Percentiles rank a stretch among this genome's conserved stretches.
Evolutionary conservation across 2,329 filamentous ascomycete genomes (phyloP).

Genomic region (Aureobasidium sp.): DNA sequence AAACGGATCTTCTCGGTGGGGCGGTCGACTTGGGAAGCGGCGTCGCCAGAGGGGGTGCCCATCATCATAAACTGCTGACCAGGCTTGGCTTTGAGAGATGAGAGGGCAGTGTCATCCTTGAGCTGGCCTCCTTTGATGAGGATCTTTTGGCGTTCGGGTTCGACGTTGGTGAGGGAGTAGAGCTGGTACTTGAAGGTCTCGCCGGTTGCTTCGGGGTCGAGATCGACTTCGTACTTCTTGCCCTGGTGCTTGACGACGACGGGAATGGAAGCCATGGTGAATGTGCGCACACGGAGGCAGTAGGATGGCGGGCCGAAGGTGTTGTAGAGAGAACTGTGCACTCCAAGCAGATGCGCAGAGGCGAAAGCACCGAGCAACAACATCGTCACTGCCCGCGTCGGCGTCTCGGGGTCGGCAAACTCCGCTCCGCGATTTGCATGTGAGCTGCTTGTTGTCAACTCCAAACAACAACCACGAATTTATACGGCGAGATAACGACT

Average conservation of each 20-base stretch:
- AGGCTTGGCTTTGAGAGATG: constrained; percentile 74
- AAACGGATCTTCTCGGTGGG: constrained; percentile 82
- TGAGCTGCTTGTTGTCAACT: constrained; percentile 4
- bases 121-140: constrained; percentile 88
- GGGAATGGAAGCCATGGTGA: constrained; percentile 30
- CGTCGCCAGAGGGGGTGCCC: constrained; percentile 70
- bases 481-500: not conserved
- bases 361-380: not conserved
- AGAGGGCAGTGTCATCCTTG: constrained; percentile 87
- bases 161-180: constrained; percentile 89
- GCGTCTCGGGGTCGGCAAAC: not conserved
- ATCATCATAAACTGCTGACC: constrained; percentile 93
- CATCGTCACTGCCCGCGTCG: not conserved
- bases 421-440: not conserved
- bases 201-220: constrained; percentile 75
- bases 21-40: constrained; percentile 51
- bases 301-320: not conserved
- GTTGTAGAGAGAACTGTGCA: not conserved
- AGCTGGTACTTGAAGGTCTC: constrained; percentile 94
- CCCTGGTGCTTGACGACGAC: constrained; percentile 92
- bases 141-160: constrained; percentile 93
- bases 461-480: not conserved
- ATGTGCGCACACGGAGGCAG: not conserved
- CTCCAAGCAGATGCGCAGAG: not conserved
- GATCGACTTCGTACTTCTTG: constrained; percentile 89